Conservation (phyloP, 441 rosid genomes). For the Populus trichocarpa region DNA sequence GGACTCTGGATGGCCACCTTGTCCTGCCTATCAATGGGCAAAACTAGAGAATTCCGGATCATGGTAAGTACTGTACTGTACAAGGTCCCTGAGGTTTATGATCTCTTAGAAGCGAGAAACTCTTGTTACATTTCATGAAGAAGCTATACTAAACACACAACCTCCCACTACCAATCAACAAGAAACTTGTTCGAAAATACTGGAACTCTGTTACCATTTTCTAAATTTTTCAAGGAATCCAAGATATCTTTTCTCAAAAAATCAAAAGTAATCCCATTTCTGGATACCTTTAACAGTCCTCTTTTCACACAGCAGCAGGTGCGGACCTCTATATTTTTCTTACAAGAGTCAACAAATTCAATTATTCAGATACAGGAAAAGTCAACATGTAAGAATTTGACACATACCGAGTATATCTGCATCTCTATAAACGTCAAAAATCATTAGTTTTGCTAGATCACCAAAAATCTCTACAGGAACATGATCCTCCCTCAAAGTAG, state of each 20-base stretch:
- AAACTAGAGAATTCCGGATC: neutral
- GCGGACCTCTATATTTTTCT: neutral
- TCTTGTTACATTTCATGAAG: neutral
- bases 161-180: neutral
- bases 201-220: neutral
- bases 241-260: neutral
- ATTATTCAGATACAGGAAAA: neutral
- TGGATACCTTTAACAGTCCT: neutral
- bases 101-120: neutral
- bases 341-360: neutral
- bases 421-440: neutral
- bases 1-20: neutral
- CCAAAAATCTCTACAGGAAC: constrained; percentile 41
- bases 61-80: neutral
- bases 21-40: neutral
- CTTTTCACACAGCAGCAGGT: neutral
- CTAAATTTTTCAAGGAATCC: neutral
- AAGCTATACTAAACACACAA: neutral
- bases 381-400: neutral
- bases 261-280: neutral
- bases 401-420: neutral
- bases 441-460: constrained; percentile 14
- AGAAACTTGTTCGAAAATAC: neutral
- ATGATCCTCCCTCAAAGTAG: constrained; percentile 28
- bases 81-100: neutral